Evolutionary conservation across 306 rosid species (phyloP), one percentile per base, ranked within the genome.

Genomic region (Malus orientalis): DNA sequence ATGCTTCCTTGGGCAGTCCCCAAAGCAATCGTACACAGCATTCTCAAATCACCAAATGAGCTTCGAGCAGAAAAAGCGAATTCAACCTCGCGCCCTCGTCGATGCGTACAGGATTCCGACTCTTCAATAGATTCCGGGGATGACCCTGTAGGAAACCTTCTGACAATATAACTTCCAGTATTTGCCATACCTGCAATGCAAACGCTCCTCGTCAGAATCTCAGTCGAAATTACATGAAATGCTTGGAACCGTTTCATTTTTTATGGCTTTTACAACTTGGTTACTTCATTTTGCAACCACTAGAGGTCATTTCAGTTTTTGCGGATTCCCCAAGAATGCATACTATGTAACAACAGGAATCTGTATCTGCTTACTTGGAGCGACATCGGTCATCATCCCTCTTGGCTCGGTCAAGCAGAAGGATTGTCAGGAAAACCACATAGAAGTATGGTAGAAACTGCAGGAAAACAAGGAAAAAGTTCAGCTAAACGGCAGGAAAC

Each of bases 391-490:
- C 97, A 42, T 95, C 97, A 25, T 95, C 99, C 84, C 99, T 87
- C 79, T 95, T 90, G 4, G 99, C 99, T 67, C 99, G 93, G 81
- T 95, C 99, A 11, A 92, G 82, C 51, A 95, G 97, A 79, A 95
- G 97, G 86, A 92, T 91, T 44, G 87, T 90, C 19, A 95, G 97
- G 84, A 89, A 95, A 69, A 90, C 83, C 79, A 95, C 97, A 27
- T 95, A 95, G 86, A 95, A 95, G 86, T 90, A 95, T 51, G 99
- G 97, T 73, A 95, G 86, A 83, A 88, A 86, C 99, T 95, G 93
- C 91, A 88, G 5, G 10, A 61, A 47, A 79, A 59, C 65, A 79
- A 44, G 67, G 4, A 30, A 54, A 47, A 5, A 45, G 61, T 27
- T 78, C 40, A 78, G 76, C 67, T 74, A 54, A 67, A 60, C 61